Base-by-base conservation (phyloP, 2,329 filamentous ascomycete species). In the Blastomyces parvus region DNA sequence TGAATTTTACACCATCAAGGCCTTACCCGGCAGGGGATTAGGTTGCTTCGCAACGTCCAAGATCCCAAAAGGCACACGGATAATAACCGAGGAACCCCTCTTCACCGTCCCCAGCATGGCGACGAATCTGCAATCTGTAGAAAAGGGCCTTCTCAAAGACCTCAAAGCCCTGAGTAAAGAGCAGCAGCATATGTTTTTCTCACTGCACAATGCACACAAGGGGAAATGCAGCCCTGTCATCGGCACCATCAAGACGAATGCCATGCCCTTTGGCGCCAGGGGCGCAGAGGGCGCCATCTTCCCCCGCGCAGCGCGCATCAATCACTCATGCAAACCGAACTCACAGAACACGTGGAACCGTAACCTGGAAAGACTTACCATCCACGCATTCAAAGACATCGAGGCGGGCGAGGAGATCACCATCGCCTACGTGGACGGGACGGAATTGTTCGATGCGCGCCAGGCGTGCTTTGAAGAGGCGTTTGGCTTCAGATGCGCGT, bases 311-410 rank as follows among this genome's bases (percentile, higher is more conserved):
- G 60, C 66, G 0, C 65, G 65, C 8, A 63, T 67, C 19, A 67
- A 67, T 46, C 66, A 67, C 58, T 65, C 57, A 2, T 67, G 66
- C 61, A 63, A 60, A n/a, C 65, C 65, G 3, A 67, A 67, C 53
- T 60, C 63, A 2, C 48, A 66, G 48, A 62, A 61, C 30, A 40
- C 40, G 14, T 66, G 64, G 59, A 64, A 66, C 19, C 44, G 30
- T 4, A 53, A 42, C 17, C 52, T 64, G 8, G 57, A 60, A n/a
- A 48, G 60, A 44, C 59, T 64, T 36, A 65, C 64, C 2, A 62
- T 67, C 56, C 65, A 66, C 7, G 61, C 60, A 8, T 59, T 64
- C 14, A 65, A 65, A 56, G 62, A 66, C 52, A 60, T 67, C 30
- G 48, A 33, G 8, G 33, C 62, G 17, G 65, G 65, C 6, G 64